These are phyloP conservation scores for Cladophialophora psammophila DNA, from an alignment of 2,329 filamentous ascomycete species.

Conservation along the genomic window DNA sequence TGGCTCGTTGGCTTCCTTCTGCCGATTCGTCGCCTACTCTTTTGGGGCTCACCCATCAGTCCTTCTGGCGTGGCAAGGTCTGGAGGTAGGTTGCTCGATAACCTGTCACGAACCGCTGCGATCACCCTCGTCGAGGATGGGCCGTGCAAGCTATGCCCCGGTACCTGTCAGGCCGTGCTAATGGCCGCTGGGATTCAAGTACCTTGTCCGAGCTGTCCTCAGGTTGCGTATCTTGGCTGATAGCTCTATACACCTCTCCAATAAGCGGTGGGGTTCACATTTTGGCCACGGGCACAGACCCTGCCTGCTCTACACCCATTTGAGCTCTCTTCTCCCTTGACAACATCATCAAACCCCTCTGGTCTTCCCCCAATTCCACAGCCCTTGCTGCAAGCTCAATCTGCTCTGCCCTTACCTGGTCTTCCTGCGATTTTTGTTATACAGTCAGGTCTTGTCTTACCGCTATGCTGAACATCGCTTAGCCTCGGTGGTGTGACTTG, in stretches of 20 bases:
- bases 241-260: conserved; percentile 6
- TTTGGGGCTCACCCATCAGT: conserved; percentile 2
- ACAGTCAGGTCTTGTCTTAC: conserved; percentile 12
- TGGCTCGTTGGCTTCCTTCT: not conserved
- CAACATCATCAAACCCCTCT: conserved; percentile 18
- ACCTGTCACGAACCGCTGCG: conserved; percentile 26
- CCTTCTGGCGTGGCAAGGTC: conserved; percentile 1
- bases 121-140: conserved; percentile 15
- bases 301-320: conserved; percentile 27
- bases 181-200: not conserved
- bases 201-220: conserved; percentile 1
- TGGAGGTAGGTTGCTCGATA: conserved; percentile 9
- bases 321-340: conserved; percentile 32
- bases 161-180: conserved; percentile 4
- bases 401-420: not conserved
- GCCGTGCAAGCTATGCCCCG: not conserved
- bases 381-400: conserved; percentile 18
- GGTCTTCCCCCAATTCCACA: conserved; percentile 10
- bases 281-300: conserved; percentile 1
- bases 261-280: conserved; percentile 17
- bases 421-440: conserved; percentile 11
- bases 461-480: conserved; percentile 9
- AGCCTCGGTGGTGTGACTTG: conserved; percentile 25
- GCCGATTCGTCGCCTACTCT: conserved; percentile 1
- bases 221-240: not conserved